phyloP scores from a whole-genome alignment of 805 yeast genomes.

The Metschnikowia henanensis region DNA sequence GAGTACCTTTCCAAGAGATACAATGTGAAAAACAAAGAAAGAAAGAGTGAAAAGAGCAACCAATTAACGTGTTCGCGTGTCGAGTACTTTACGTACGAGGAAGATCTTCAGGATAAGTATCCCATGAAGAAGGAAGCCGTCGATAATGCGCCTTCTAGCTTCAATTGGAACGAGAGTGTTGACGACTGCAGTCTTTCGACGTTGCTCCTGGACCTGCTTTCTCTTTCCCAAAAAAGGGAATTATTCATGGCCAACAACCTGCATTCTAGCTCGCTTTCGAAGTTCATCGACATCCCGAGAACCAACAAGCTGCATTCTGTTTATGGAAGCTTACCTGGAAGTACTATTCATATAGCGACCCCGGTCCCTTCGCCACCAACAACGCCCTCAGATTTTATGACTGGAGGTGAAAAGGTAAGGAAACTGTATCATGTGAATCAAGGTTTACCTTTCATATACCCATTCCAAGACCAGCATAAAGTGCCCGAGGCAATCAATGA shows the following conservation, averaged over 20 bases:
- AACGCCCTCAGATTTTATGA: slow-evolving; percentile 44
- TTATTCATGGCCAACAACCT: slow-evolving; percentile 39
- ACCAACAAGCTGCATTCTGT: slow-evolving; percentile 47
- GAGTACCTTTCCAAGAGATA: slow-evolving; percentile 44
- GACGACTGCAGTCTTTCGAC: slow-evolving; percentile 7
- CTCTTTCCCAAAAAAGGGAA: slow-evolving; percentile 6
- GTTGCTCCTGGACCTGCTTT: slow-evolving; percentile 31
- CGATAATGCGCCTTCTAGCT: background rate
- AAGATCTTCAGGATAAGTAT: slow-evolving; percentile 70
- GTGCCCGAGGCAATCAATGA: slow-evolving; percentile 79
- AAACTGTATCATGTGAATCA: slow-evolving; percentile 65
- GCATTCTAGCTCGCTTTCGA: slow-evolving; percentile 55
- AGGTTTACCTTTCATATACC: slow-evolving; percentile 66
- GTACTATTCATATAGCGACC: slow-evolving; percentile 72
- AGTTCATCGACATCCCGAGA: slow-evolving; percentile 57
- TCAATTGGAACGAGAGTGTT: background rate
- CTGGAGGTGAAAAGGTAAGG: slow-evolving; percentile 50
- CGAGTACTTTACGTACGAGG: slow-evolving; percentile 81
- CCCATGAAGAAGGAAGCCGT: slow-evolving; percentile 49
- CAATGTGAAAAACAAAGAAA: slow-evolving; percentile 29
- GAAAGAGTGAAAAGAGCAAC: slow-evolving; percentile 22
- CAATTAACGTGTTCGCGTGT: slow-evolving; percentile 66
- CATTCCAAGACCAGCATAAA: slow-evolving; percentile 33
- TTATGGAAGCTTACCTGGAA: slow-evolving; percentile 49
- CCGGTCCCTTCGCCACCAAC: slow-evolving; percentile 84